Percentiles rank a stretch among this genome's conserved stretches.
Conservation (phyloP, 192 early-diverging fungal species). For the Linnemannia exigua region DNA sequence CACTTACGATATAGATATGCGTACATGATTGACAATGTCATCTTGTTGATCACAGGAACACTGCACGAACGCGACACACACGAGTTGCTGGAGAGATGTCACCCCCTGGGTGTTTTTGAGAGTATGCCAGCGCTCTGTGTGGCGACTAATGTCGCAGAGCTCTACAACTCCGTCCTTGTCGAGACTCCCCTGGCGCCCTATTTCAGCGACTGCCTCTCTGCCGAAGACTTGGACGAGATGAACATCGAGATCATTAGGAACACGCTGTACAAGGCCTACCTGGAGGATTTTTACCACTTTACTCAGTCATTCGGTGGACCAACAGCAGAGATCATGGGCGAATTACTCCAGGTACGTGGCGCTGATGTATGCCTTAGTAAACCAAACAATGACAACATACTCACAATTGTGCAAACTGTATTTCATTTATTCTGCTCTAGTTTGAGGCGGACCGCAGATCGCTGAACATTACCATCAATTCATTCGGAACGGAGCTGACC, state of each 20-base stretch:
- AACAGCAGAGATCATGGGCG: slow-evolving; percentile 94
- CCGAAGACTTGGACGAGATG: slow-evolving; percentile 98
- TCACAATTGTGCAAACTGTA: neutral
- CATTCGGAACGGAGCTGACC: slow-evolving; percentile 95
- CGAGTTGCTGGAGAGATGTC: slow-evolving; percentile 96
- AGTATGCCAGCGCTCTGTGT: slow-evolving; percentile 98
- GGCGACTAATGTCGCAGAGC: slow-evolving; percentile 94
- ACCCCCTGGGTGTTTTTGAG: slow-evolving; percentile 98
- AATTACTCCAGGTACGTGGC: slow-evolving; percentile 82
- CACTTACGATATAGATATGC: slow-evolving; percentile 88
- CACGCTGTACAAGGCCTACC: slow-evolving; percentile 98
- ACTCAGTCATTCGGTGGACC: slow-evolving; percentile 78
- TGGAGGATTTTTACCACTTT: slow-evolving; percentile 98
- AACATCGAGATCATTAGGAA: slow-evolving; percentile 99
- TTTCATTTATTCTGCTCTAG: slow-evolving; percentile 51
- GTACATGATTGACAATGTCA: slow-evolving; percentile 99
- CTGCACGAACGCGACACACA: slow-evolving; percentile 98
- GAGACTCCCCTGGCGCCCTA: slow-evolving; percentile 98
- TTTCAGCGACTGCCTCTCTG: slow-evolving; percentile 96
- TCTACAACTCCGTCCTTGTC: slow-evolving; percentile 96
- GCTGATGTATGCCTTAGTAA: too few species aligned
- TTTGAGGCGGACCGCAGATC: slow-evolving; percentile 99
- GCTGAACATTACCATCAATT: slow-evolving; percentile 99
- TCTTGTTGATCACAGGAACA: slow-evolving; percentile 97
- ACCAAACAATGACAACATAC: neutral